Evolutionary conservation across 495 filamentous ascomycete species (phyloP), one percentile per base, ranked within the genome.

Genomic region (Glonium stellatum): DNA sequence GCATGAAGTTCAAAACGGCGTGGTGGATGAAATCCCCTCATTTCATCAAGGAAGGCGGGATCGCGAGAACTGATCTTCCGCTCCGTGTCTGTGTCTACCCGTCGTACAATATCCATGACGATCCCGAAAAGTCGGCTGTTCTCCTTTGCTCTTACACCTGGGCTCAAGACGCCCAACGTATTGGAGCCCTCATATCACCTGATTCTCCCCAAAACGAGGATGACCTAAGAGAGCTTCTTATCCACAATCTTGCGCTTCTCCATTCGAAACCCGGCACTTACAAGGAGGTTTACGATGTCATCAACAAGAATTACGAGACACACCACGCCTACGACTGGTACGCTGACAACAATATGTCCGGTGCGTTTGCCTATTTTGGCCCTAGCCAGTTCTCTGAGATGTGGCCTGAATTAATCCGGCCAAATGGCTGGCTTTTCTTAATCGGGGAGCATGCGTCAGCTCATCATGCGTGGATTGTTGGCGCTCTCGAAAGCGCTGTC

Each of bases 311-410:
- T 8, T 74, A 73, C 58, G 44, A 64, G 11, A 60, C 59, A 0
- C 70, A 74, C 59, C 71, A 74, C 56, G 69, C 70, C 15, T 75
- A 57, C 25, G 69, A 71, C 12, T 78, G 74, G 75, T 66, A 65
- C 19, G 59, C 69, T 23, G 71, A 77, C 57, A 70, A 68, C 1
- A 63, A 55, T n/a, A 71, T 74, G 31, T 63, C 65, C 11, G 76
- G 74, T n/a, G 75, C 77, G 4, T 79, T 77, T 49, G 76, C 77
- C 4, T 68, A 73, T 4, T 79, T 78, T 54, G 71, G 75, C 6
- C 76, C 77, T 0, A 71, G 71, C 11, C 75, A 79, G 59, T 78
- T 78, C 64, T 46, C 55, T 47, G 60, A 64, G 46, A 37, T 75
- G 13, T 78, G 72, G 58, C 64, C 67, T 9, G 50, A 49, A 0